A percentile compares a stretch with the other conserved stretches of the same genome.
phyloP scores from a whole-genome alignment of 192 early-diverging fungal species.

The Chytriomyces hyalinus region DNA sequence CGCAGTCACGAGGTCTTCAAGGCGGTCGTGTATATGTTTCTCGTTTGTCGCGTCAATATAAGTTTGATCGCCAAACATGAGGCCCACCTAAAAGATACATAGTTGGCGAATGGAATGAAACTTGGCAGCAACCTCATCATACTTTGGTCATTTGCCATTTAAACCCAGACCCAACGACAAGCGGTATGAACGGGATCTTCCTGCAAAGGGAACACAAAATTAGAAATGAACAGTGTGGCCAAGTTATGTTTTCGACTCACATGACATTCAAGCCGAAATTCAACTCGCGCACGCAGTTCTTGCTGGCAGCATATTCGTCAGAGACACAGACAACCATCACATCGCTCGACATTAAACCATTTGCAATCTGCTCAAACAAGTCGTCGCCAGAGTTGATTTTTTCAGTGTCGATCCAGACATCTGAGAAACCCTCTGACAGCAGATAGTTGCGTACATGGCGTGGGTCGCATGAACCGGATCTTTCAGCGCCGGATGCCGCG shows the following conservation, averaged over 20 bases:
- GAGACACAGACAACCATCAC: conserved; percentile 24
- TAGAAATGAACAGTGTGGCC: not conserved
- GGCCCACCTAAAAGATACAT: not conserved
- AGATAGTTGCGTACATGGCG: conserved; percentile 13
- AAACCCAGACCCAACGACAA: conserved; percentile 31
- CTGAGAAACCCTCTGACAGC: conserved; percentile 4
- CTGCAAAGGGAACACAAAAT: not conserved
- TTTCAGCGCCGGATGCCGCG: conserved; percentile 3
- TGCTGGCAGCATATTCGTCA: conserved; percentile 30
- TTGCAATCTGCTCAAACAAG: conserved; percentile 37
- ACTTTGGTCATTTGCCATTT: conserved; percentile 37
- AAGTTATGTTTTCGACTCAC: not conserved
- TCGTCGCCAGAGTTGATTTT: conserved; percentile 21
- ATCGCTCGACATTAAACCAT: conserved; percentile 27
- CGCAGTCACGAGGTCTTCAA: not conserved
- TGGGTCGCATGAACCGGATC: conserved; percentile 23
- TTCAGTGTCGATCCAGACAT: conserved; percentile 34
- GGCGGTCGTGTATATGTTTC: not conserved
- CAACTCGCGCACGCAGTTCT: conserved; percentile 35
- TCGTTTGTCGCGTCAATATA: conserved; percentile 26
- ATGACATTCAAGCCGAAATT: conserved; percentile 34
- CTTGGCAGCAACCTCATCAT: not conserved
- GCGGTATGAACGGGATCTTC: conserved; percentile 25
- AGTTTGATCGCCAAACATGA: conserved; percentile 19
- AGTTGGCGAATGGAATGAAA: not conserved